Conservation (phyloP, 768 basidiomycete genomes). For the Gloeostereum incarnatum region DNA sequence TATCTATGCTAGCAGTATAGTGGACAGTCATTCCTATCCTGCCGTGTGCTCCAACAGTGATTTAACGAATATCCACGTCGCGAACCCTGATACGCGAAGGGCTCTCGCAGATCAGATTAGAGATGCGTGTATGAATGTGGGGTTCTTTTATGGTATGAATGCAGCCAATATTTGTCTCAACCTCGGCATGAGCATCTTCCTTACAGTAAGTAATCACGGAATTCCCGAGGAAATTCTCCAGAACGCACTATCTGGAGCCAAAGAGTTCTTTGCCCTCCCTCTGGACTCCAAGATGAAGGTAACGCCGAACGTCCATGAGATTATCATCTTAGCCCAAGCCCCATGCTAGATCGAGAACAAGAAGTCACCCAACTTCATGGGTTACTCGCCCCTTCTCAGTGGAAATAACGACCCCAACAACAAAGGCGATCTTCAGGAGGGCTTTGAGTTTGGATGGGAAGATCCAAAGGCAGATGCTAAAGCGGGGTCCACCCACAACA, state of each 20-base stretch:
- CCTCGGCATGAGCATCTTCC: background rate
- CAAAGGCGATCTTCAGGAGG: constrained; percentile 86
- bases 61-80: constrained; percentile 25
- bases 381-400: constrained; percentile 61
- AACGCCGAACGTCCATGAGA: constrained; percentile 3
- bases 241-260: constrained; percentile 33
- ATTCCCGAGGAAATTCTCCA: constrained; percentile 46
- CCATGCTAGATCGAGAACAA: constrained; percentile 52
- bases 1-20: constrained; percentile 12
- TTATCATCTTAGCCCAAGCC: background rate
- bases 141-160: constrained; percentile 71
- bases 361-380: constrained; percentile 65
- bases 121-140: constrained; percentile 72
- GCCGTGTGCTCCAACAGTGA: constrained; percentile 25
- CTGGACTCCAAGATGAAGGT: constrained; percentile 61
- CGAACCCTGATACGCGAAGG: constrained; percentile 26
- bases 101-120: constrained; percentile 49
- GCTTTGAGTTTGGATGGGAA: constrained; percentile 82
- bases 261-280: constrained; percentile 61
- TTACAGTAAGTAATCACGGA: constrained; percentile 71
- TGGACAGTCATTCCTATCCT: constrained; percentile 21
- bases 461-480: background rate
- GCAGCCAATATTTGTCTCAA: too few species aligned
- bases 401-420: constrained; percentile 70
- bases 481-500: constrained; percentile 20